Conservation (phyloP, 176 grass and related monocot genomes). For the Chrysopogon serrulatus region DNA sequence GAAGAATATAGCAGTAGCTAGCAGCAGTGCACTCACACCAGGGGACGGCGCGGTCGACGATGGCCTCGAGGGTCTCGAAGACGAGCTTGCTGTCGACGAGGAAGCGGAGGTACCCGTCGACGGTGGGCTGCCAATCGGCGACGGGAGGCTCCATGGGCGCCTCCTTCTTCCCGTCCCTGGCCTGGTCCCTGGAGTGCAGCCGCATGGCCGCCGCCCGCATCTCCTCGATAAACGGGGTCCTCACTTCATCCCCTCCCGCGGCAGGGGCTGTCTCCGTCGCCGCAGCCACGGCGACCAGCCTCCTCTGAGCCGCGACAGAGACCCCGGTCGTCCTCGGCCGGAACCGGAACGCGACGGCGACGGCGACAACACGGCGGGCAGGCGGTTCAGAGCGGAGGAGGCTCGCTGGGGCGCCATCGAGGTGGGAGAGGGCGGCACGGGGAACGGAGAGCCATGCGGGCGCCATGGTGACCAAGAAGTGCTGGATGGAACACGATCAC, state of each 20-base stretch:
- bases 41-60: conserved; percentile 62
- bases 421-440: background rate
- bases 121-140: conserved; percentile 59
- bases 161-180: conserved; percentile 72
- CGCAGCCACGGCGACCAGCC: background rate
- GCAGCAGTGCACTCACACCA: conserved; percentile 61
- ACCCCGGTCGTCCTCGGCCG: background rate
- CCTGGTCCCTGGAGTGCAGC: conserved; percentile 84
- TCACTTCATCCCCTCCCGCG: background rate
- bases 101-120: conserved; percentile 69
- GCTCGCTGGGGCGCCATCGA: background rate
- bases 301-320: background rate
- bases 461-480: background rate
- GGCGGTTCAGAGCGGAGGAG: background rate
- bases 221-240: conserved; percentile 70
- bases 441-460: conserved; percentile 20
- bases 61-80: conserved; percentile 64
- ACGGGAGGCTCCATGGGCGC: conserved; percentile 55
- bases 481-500: background rate
- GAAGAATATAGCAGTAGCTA: background rate
- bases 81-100: conserved; percentile 90
- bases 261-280: conserved; percentile 19
- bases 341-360: no score
- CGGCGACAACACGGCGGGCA: background rate
- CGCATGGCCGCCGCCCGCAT: conserved; percentile 83